Base-by-base conservation (phyloP, 2,329 filamentous ascomycete genomes). In the Talaromyces sp. region DNA sequence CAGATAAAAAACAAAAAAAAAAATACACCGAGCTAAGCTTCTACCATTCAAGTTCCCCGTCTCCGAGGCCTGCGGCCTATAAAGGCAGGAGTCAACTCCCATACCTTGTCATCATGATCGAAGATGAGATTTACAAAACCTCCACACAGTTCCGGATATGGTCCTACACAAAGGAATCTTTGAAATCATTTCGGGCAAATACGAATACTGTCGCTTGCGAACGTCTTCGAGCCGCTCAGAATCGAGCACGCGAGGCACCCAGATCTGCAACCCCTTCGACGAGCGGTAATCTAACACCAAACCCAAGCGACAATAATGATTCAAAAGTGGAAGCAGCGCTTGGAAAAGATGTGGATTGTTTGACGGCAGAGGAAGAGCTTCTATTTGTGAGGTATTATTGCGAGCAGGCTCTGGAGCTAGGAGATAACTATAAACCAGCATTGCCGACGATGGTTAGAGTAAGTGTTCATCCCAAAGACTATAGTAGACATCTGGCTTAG, bases 91-190 rank as follows among this genome's bases (percentile, higher is more conserved):
- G 28, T 42, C 54, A 39, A 31, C 46, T 31, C 23, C 37, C 52
- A 18, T 33, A 37, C 37, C 6, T 33, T 28, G 35, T 23, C 67
- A 76, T 52, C 65, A 91, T 96, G 86, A 90, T 87, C 65, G 95
- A 99, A 83, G 95, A 99, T 77, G 90, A 91, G 68, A 83, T 93
- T 61, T 99, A 98, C 78, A 88, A 92, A 35, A 85, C 90, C 58
- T 96, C 93, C 0, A 93, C 91, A 54, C 95, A 99, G 76, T 98
- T 87, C 74, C 86, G 90, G 48, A 83, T 96, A 63, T 99, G 95
- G 95, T 96, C 93, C 11, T 98, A 93, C 77, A 91, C 92, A 0
- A 85, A 88, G 2, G 77, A 86, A 2, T 86, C 88, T 42, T 85
- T 99, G 3, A 82, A 84, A 56, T 83, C 87, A 1, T 83, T 93